Base-by-base conservation (phyloP, 2,329 filamentous ascomycete genomes). In the Alternaria metachromatica region DNA sequence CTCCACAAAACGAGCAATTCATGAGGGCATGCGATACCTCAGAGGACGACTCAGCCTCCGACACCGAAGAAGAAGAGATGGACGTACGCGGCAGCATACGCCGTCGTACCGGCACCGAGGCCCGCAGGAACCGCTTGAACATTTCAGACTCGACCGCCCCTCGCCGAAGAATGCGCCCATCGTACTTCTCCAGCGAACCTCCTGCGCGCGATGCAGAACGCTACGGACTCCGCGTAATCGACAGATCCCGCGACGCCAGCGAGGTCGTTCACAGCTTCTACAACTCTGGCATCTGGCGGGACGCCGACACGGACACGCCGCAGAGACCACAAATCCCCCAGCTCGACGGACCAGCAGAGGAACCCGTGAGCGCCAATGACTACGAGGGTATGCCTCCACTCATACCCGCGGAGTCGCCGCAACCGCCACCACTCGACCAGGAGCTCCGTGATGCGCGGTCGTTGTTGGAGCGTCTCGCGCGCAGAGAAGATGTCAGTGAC, bases 401-500 rank as follows among this genome's bases (percentile, higher is more conserved):
- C 20, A 50, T 62, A 11, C 37, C 58, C 0, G 57, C 57, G 6
- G 58, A 62, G 11, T 62, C 68, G 13, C 51, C 67, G 33, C 62
- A 67, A 3, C 60, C 68, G 10, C 51, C 67, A 26, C 60, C 68
- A 6, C 66, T 77, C 5, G 78, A 80, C 21, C 75, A 76, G 59
- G 82, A 84, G 71, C 78, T 91, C 25, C 85, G 87, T 21, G 87
- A 89, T 49, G 90, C 94, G 86, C 90, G 92, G 70, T 85, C 86
- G 55, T 90, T 96, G 50, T 85, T 96, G 37, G 88, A 90, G 69
- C 86, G 88, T 46, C 84, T 96, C 58, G 88, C 90, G 33, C 85
- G 87, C 18, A 84, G 92, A 23, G 87, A 92, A 73, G 91, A 94
- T 71, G 90, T 96, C 58, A 91, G 92, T 0, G 92, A 96, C 65